Conservation (phyloP, 2,329 filamentous ascomycete genomes). For the Arthrobotrys musiformis region DNA sequence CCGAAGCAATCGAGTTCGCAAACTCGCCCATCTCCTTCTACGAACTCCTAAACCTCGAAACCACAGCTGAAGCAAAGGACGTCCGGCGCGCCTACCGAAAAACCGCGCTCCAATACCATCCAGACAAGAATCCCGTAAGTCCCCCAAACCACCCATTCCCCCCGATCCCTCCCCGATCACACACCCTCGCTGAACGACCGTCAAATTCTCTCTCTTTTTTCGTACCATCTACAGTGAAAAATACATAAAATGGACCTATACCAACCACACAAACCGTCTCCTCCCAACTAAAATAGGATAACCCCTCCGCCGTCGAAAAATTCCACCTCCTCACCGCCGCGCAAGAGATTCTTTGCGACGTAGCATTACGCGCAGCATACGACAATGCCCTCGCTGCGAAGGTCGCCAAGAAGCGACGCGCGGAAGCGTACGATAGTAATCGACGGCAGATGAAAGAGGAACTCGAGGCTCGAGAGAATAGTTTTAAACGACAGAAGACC, state of each 20-base stretch:
- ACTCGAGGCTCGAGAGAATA: conserved; percentile 65
- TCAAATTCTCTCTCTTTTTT: neutral
- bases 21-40: conserved; percentile 65
- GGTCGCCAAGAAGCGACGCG: conserved; percentile 64
- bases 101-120: conserved; percentile 67
- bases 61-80: conserved; percentile 63
- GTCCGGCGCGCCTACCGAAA: conserved; percentile 68
- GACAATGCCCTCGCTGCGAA: conserved; percentile 65
- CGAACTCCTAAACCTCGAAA: conserved; percentile 65
- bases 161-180: neutral
- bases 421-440: conserved; percentile 64
- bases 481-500: conserved; percentile 62
- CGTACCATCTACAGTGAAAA: conserved; percentile 12
- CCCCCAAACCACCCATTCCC: neutral
- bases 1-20: conserved; percentile 58
- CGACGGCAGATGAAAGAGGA: conserved; percentile 67
- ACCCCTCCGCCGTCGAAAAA: conserved; percentile 65
- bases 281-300: conserved; percentile 35
- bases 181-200: conserved; percentile 40
- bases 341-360: conserved; percentile 66
- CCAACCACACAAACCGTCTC: conserved; percentile 32
- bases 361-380: conserved; percentile 64
- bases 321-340: conserved; percentile 68
- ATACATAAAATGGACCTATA: conserved; percentile 7
- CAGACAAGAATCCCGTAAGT: conserved; percentile 66